Evolutionary conservation across 164 flowering plant species (phyloP).

Genomic region (Berberis thunbergii): DNA sequence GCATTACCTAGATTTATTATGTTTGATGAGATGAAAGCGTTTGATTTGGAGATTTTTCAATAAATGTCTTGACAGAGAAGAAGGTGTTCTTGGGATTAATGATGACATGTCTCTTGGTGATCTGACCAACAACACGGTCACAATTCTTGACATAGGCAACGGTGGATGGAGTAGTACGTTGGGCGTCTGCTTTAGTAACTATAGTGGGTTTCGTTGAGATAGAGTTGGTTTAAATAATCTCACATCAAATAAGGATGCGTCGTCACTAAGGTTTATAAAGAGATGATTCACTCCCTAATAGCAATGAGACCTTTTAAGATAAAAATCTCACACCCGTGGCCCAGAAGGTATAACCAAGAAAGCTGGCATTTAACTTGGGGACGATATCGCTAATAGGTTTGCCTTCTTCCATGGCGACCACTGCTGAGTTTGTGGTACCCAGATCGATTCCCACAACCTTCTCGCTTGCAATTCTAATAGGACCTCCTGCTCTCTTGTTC

Average conservation of each 20-base stretch:
- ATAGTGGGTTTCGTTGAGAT: slow-evolving; percentile 50
- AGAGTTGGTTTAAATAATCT: too few species aligned
- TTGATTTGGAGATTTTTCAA: slow-evolving; percentile 13
- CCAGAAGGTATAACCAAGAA: too few species aligned
- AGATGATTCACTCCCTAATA: too few species aligned
- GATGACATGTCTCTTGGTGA: slow-evolving; percentile 88
- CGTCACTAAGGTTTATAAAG: too few species aligned
- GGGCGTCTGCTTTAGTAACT: slow-evolving; percentile 57
- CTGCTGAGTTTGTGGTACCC: slow-evolving; percentile 65
- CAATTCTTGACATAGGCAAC: slow-evolving; percentile 90
- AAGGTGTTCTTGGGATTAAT: slow-evolving; percentile 89
- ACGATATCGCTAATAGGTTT: too few species aligned
- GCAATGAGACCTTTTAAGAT: too few species aligned
- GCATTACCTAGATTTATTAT: too few species aligned
- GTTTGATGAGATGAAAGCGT: too few species aligned
- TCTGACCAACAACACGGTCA: slow-evolving; percentile 84
- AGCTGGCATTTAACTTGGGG: too few species aligned
- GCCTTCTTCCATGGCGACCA: slow-evolving; percentile 72
- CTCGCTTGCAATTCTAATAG: slow-evolving; percentile 40
- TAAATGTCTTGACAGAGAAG: slow-evolving; percentile 72
- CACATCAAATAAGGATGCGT: too few species aligned
- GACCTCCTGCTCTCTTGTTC: slow-evolving; percentile 3
- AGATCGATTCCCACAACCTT: slow-evolving; percentile 66
- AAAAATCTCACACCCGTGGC: too few species aligned
- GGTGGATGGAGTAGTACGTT: slow-evolving; percentile 88